These are phyloP conservation scores for Penicillium sp. DNA, from an alignment of 2,329 filamentous ascomycete species.

Conservation along the genomic window DNA sequence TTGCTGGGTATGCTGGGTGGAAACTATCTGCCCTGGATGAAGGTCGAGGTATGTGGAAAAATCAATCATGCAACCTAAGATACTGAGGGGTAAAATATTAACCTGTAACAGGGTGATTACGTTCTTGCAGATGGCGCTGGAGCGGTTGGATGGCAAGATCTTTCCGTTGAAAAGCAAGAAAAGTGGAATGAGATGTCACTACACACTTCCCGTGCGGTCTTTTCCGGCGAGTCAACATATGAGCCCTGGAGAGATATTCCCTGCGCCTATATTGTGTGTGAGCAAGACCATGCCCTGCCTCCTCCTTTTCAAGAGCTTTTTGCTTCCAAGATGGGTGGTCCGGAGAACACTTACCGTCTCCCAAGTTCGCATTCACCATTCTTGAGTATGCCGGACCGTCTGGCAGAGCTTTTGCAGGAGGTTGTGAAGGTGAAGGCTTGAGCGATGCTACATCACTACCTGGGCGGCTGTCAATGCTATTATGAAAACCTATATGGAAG, in stretches of 20 bases:
- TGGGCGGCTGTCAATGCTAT: not conserved
- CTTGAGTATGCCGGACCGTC: conserved; percentile 37
- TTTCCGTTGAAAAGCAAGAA: conserved; percentile 23
- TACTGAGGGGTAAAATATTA: not conserved
- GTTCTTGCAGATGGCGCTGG: conserved; percentile 6
- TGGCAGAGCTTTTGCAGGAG: conserved; percentile 32
- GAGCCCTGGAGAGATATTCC: conserved; percentile 39
- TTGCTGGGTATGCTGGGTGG: conserved; percentile 31
- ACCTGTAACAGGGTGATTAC: conserved; percentile 17
- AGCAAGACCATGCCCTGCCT: conserved; percentile 38
- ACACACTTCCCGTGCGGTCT: conserved; percentile 29
- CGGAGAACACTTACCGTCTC: conserved; percentile 32
- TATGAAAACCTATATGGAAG: not conserved
- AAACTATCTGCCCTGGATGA: conserved; percentile 18
- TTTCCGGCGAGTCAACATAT: conserved; percentile 25
- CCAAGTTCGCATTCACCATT: conserved; percentile 45
- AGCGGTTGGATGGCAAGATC: conserved; percentile 31
- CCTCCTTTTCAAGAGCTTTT: conserved; percentile 32
- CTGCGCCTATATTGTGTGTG: conserved; percentile 37
- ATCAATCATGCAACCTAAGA: not conserved
- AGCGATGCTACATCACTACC: not conserved
- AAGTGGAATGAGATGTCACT: conserved; percentile 22
- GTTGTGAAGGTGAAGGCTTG: not conserved
- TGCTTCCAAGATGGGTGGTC: conserved; percentile 24
- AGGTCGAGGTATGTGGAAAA: conserved; percentile 19